Percentiles rank a stretch among this genome's conserved stretches.
phyloP scores from a whole-genome alignment of 2,329 filamentous ascomycete genomes.

The Rosellinia necatrix region DNA sequence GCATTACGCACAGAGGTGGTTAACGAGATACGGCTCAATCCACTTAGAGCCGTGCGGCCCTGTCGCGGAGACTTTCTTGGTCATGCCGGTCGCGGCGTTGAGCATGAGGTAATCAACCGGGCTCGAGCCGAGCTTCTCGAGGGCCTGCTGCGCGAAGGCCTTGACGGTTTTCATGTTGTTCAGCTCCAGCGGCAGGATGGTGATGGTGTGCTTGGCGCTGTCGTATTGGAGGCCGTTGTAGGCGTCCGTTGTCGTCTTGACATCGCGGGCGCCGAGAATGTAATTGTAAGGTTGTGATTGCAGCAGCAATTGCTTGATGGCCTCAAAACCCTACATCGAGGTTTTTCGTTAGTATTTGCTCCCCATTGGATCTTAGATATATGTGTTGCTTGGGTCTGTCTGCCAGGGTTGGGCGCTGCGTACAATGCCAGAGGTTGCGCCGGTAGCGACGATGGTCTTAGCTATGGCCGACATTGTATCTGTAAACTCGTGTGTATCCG shows the following conservation, averaged over 20 bases:
- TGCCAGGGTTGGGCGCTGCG: slow-evolving; percentile 17
- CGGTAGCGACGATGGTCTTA: slow-evolving; percentile 57
- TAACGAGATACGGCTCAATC: slow-evolving; percentile 56
- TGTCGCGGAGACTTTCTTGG: slow-evolving; percentile 42
- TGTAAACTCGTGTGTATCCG: neutral
- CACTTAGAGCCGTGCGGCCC: slow-evolving; percentile 51
- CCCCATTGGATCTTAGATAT: too few species aligned
- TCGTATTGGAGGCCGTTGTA: slow-evolving; percentile 50
- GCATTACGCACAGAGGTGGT: slow-evolving; percentile 56
- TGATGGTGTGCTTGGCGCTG: slow-evolving; percentile 45
- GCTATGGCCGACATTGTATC: slow-evolving; percentile 47
- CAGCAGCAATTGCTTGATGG: slow-evolving; percentile 55
- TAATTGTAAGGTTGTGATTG: slow-evolving; percentile 52
- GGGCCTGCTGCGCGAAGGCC: slow-evolving; percentile 51
- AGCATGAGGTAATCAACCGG: slow-evolving; percentile 55
- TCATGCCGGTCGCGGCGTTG: slow-evolving; percentile 52
- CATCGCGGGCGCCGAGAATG: slow-evolving; percentile 56
- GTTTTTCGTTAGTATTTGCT: neutral
- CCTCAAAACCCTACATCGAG: slow-evolving; percentile 53
- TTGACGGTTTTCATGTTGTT: slow-evolving; percentile 50
- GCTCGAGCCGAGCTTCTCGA: slow-evolving; percentile 47
- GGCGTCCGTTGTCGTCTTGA: slow-evolving; percentile 46
- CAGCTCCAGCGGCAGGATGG: slow-evolving; percentile 55
- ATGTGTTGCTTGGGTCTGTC: slow-evolving; percentile 4
- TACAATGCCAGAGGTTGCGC: slow-evolving; percentile 55